Conservation (phyloP, 192 early-diverging fungal species). For the Oehlia diaphana region DNA sequence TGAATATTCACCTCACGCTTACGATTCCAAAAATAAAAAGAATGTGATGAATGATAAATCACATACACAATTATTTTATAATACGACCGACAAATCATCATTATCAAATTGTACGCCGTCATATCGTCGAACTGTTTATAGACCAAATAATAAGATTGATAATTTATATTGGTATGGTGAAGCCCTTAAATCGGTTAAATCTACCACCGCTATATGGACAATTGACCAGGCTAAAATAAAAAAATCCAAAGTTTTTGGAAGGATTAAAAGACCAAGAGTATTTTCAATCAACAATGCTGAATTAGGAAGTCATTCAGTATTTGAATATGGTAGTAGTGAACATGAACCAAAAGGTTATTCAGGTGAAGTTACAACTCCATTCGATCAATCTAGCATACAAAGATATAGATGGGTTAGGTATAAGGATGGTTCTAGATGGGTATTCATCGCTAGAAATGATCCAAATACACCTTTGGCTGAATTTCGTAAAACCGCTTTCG, state of each 20-base stretch:
- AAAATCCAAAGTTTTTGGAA: neutral
- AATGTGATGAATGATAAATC: neutral
- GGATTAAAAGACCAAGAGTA: neutral
- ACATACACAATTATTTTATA: slow-evolving; percentile 7
- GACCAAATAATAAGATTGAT: neutral
- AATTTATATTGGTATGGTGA: slow-evolving; percentile 15
- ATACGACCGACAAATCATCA: neutral
- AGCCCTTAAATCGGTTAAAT: neutral
- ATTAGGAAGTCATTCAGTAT: neutral
- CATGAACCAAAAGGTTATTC: slow-evolving; percentile 1
- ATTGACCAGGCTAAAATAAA: slow-evolving; percentile 1
- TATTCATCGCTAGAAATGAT: neutral
- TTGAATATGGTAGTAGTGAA: neutral
- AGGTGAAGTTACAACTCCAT: neutral
- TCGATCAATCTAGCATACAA: neutral
- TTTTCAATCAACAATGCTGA: neutral
- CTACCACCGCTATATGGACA: neutral
- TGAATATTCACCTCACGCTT: neutral
- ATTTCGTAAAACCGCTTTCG: neutral
- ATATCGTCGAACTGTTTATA: neutral
- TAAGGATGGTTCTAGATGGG: slow-evolving; percentile 2
- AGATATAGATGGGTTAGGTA: slow-evolving; percentile 12
- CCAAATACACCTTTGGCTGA: slow-evolving; percentile 7
- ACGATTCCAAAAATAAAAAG: too few relatives aligned
- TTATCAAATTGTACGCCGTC: neutral